Base-by-base conservation (phyloP, 805 yeast genomes). In the Metschnikowia peoriensis region DNA sequence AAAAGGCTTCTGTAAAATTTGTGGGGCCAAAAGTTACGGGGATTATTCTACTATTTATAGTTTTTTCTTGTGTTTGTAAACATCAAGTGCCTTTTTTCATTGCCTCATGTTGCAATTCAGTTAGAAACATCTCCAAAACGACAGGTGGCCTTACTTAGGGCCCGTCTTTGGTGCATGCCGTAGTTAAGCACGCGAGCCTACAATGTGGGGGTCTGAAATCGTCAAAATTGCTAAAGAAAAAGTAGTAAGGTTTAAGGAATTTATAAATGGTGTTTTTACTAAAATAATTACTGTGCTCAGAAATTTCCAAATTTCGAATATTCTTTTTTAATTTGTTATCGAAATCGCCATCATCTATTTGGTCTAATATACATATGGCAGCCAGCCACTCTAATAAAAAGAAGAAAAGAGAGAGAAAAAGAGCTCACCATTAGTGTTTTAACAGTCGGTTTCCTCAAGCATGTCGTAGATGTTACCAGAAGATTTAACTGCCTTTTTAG, bases 371-470 rank as follows among this genome's bases (percentile, higher is more conserved):
- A 46, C 48, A 41, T 11, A 14, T 14, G n/a, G 44, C 35, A 14
- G 17, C 35, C 28, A 27, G 22, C 44, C 35, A 28, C 15, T 28
- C 44, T 28, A 28, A 28, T 28, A 15, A 22, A 43, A n/a, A 15
- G 12, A 43, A 43, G 46, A 2, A n/a, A 14, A n/a, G 17, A 11
- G 15, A 14, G 5, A 16, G 22, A 27, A 12, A 41, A 27, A 12
- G 2, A 12, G 38, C n/a, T 34, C 38, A 34, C 38, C 22, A 14
- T 16, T n/a, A 22, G 9, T 7, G 12, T 2, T 28, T 40, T 16
- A 50, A 27, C 53, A 42, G 41, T 73, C 77, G 32, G 62, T 58
- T 48, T 72, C 77, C 17, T 71, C 78, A 53, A 76, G 66, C 47
- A 75, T 52, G 14, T 70, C 72, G 63, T 70, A 76, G 48, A 58